phyloP scores from a whole-genome alignment of 1,284 basidiomycete genomes.

The Apiotrichum akiyoshidainum region DNA sequence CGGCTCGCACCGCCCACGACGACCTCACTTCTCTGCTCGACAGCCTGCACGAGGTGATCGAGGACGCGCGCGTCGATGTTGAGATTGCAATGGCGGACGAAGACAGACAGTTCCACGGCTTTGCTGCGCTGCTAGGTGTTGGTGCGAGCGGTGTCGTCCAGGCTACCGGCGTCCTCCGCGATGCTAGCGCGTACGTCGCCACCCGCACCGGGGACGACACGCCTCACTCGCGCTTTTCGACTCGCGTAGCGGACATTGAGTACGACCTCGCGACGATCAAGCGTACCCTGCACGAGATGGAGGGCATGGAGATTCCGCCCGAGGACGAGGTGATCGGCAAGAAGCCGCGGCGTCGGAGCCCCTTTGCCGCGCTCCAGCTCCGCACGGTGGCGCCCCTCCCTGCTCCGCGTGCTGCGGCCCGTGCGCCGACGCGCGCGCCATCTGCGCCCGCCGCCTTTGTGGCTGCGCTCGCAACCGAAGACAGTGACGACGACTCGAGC shows the following conservation, averaged over 20 bases:
- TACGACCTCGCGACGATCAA: slow-evolving; percentile 66
- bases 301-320: slow-evolving; percentile 31
- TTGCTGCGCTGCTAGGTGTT: slow-evolving; percentile 66
- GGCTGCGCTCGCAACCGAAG: slow-evolving; percentile 1
- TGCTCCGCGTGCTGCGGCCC: neutral
- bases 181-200: slow-evolving; percentile 63
- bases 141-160: slow-evolving; percentile 51
- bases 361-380: slow-evolving; percentile 23
- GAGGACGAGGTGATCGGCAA: neutral
- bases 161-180: slow-evolving; percentile 54
- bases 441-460: neutral
- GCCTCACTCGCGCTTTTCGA: slow-evolving; percentile 56
- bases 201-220: slow-evolving; percentile 49
- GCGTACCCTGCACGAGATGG: slow-evolving; percentile 38
- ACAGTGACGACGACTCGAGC: slow-evolving; percentile 12
- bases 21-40: slow-evolving; percentile 59
- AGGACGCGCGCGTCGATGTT: slow-evolving; percentile 78
- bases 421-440: neutral
- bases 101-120: slow-evolving; percentile 65
- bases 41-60: slow-evolving; percentile 71
- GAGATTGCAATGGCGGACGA: slow-evolving; percentile 80
- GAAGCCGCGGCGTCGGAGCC: slow-evolving; percentile 6
- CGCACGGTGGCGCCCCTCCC: slow-evolving; percentile 17
- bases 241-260: slow-evolving; percentile 69
- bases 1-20: slow-evolving; percentile 27